Conservation (phyloP, 2,329 filamentous ascomycete genomes). For the Rhynchosporium agropyri region DNA sequence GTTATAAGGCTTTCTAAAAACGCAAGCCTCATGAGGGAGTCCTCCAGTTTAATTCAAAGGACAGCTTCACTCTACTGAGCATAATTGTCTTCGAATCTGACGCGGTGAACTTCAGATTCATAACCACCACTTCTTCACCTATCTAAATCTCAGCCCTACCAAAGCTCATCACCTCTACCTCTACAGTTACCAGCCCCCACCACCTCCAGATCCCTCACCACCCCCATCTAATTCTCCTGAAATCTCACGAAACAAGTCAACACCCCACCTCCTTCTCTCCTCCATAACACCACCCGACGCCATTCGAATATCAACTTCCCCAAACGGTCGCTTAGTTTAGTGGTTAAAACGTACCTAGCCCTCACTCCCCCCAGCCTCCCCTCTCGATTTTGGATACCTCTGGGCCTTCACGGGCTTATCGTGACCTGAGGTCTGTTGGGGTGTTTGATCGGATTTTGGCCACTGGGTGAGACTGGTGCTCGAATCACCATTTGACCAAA, state of each 20-base stretch:
- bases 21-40: too few species aligned
- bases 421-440: not conserved
- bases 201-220: too few species aligned
- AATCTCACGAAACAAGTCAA: not conserved
- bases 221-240: too few species aligned
- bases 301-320: not conserved
- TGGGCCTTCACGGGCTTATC: slow-evolving; percentile 8
- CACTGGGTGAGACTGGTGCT: slow-evolving; percentile 8
- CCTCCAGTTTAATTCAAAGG: too few species aligned
- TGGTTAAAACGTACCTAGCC: slow-evolving; percentile 5
- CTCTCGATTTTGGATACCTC: slow-evolving; percentile 15
- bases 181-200: too few species aligned
- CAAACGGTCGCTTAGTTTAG: slow-evolving; percentile 3
- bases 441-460: not conserved
- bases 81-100: too few species aligned
- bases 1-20: too few species aligned
- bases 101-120: too few species aligned
- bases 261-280: not conserved
- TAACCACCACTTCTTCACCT: too few species aligned
- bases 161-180: too few species aligned
- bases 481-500: slow-evolving; percentile 1
- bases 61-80: too few species aligned
- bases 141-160: too few species aligned
- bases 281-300: not conserved
- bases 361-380: not conserved